Evolutionary conservation across 1,139 yeast genomes (phyloP).

Genomic region (Zygoascus hellenicus): DNA sequence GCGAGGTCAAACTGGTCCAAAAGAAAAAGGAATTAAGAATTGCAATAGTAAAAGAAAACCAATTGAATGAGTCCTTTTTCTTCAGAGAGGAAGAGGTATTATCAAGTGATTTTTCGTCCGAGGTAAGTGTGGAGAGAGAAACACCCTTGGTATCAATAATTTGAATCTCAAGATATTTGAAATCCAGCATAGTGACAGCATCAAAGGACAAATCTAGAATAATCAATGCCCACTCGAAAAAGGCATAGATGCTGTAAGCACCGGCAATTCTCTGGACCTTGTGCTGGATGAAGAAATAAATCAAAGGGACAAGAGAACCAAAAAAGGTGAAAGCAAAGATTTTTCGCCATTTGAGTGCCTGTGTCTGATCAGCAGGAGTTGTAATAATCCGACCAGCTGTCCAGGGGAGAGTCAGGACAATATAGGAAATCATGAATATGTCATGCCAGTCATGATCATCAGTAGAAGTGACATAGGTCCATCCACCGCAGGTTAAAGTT

Average conservation of each 20-base stretch:
- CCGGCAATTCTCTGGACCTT: conserved; percentile 83
- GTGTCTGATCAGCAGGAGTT: conserved; percentile 45
- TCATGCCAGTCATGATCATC: conserved; percentile 97
- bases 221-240: conserved; percentile 88
- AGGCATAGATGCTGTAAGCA: conserved; percentile 93
- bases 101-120: conserved; percentile 10
- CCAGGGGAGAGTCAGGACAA: conserved; percentile 90
- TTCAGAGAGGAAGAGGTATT: conserved; percentile 12
- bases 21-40: conserved; percentile 47
- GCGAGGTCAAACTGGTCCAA: conserved; percentile 78
- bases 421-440: conserved; percentile 86
- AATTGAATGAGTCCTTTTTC: conserved; percentile 27
- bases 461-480: conserved; percentile 96
- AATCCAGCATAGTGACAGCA: conserved; percentile 69
- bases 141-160: conserved; percentile 36
- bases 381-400: conserved; percentile 55
- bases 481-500: conserved; percentile 94
- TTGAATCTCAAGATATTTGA: conserved; percentile 48
- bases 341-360: conserved; percentile 49
- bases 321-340: conserved; percentile 59
- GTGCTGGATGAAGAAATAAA: conserved; percentile 89
- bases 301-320: conserved; percentile 65
- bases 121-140: conserved; percentile 3
- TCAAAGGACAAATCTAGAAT: conserved; percentile 80
- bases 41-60: conserved; percentile 26